Evolutionary conservation across 2,329 filamentous ascomycete genomes (phyloP).

Genomic region (Thelonectria blattea): DNA sequence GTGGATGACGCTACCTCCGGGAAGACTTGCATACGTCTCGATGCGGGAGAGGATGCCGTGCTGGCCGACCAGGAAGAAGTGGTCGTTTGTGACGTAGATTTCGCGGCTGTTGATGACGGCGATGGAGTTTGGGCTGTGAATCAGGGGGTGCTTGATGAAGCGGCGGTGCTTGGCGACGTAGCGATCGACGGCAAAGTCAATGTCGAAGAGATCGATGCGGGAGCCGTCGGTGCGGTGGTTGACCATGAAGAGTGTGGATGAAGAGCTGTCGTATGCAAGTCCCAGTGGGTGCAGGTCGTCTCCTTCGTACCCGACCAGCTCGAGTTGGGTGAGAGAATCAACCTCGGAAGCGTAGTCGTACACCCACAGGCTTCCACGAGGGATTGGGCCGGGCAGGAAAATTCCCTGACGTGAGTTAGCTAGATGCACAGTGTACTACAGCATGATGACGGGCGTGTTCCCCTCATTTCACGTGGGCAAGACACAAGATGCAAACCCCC

Average conservation of each 20-base stretch:
- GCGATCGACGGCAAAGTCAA: conserved; percentile 43
- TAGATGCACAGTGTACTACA: background rate
- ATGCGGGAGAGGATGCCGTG: conserved; percentile 35
- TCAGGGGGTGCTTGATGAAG: conserved; percentile 46
- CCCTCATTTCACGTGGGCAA: background rate
- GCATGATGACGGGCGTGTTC: background rate
- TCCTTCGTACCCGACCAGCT: conserved; percentile 29
- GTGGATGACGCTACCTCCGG: conserved; percentile 46
- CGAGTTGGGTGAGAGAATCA: conserved; percentile 32
- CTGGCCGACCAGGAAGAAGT: conserved; percentile 41
- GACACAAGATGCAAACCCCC: background rate
- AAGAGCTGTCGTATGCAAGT: conserved; percentile 45
- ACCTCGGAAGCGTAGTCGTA: conserved; percentile 44
- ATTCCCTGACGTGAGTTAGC: conserved; percentile 32
- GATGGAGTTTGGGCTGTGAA: conserved; percentile 49
- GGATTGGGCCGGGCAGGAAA: conserved; percentile 23
- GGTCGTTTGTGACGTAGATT: conserved; percentile 51
- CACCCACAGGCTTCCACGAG: conserved; percentile 42
- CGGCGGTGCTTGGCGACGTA: conserved; percentile 39
- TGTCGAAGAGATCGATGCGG: conserved; percentile 47
- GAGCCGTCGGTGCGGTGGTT: conserved; percentile 46
- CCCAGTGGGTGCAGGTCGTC: conserved; percentile 48
- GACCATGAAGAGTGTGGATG: conserved; percentile 44
- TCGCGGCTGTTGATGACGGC: conserved; percentile 43
- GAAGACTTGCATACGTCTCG: conserved; percentile 44